Evolutionary conservation across 345 rosid species (phyloP).

Genomic region (Aurinia saxatilis): DNA sequence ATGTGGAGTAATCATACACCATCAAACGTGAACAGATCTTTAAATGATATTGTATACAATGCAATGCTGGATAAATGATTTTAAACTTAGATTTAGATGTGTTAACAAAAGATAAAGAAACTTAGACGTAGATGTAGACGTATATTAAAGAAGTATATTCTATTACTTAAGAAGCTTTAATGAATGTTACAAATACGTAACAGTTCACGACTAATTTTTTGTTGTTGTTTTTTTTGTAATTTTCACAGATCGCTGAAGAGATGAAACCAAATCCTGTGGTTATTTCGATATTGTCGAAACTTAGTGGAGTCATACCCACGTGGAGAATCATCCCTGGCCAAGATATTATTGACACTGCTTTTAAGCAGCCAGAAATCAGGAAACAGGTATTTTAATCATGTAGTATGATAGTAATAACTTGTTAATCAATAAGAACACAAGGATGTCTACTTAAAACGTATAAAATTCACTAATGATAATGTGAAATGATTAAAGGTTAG

Average conservation of each 20-base stretch:
- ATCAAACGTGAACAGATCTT: background rate
- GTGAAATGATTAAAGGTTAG: slow-evolving; percentile 36
- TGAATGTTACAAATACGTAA: background rate
- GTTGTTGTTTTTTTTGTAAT: too few species aligned
- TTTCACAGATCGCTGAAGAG: slow-evolving; percentile 57
- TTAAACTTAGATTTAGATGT: background rate
- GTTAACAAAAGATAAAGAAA: too few species aligned
- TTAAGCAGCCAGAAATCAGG: slow-evolving; percentile 58
- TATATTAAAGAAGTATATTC: background rate
- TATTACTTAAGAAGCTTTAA: background rate
- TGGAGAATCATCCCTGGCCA: slow-evolving; percentile 56
- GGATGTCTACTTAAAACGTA: too few species aligned
- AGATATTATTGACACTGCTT: slow-evolving; percentile 59
- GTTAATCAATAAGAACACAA: too few species aligned
- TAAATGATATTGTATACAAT: background rate
- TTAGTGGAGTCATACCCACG: slow-evolving; percentile 44
- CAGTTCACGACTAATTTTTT: too few species aligned
- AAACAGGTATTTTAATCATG: slow-evolving; percentile 50
- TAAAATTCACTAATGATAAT: background rate
- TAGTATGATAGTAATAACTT: too few species aligned
- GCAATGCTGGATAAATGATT: background rate
- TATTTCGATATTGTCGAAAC: slow-evolving; percentile 31
- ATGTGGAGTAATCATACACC: background rate
- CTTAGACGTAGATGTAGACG: too few species aligned
- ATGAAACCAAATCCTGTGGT: slow-evolving; percentile 47